Percentiles rank a stretch among this genome's conserved stretches.
These are phyloP conservation scores for Boletus bicolor DNA, from an alignment of 768 basidiomycete genomes.

Conservation along the genomic window DNA sequence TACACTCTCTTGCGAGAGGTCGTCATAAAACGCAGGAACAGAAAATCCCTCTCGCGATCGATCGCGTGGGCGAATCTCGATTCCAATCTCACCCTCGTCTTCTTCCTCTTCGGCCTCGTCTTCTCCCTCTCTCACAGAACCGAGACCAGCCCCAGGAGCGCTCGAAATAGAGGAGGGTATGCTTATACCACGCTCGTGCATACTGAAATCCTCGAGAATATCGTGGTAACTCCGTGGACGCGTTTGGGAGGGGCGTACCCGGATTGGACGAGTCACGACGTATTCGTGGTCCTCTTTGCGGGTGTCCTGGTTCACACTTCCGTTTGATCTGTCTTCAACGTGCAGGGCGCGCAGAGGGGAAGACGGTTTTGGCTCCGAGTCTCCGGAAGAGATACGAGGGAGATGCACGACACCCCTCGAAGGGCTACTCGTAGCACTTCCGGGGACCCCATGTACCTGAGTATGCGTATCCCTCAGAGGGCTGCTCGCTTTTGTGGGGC, in stretches of 20 bases:
- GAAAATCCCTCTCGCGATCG: background rate
- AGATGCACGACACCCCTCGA: constrained; percentile 20
- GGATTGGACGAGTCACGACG: constrained; percentile 19
- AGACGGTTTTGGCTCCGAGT: constrained; percentile 5
- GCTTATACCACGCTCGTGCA: constrained; percentile 31
- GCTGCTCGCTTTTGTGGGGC: constrained; percentile 20
- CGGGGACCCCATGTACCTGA: constrained; percentile 4
- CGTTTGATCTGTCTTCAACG: background rate
- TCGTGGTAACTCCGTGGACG: constrained; percentile 66
- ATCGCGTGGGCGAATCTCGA: background rate
- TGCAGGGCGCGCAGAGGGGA: constrained; percentile 2
- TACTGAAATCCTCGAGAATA: constrained; percentile 60
- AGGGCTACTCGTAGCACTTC: constrained; percentile 21
- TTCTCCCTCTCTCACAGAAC: constrained; percentile 21
- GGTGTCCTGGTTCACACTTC: background rate
- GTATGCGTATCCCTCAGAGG: constrained; percentile 15
- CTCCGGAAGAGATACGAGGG: constrained; percentile 20
- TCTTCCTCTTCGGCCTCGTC: constrained; percentile 9
- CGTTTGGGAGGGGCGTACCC: constrained; percentile 32
- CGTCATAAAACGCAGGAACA: background rate
- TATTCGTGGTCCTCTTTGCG: constrained; percentile 7
- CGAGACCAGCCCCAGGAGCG: constrained; percentile 22
- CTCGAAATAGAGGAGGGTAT: constrained; percentile 32
- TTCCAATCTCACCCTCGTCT: background rate
- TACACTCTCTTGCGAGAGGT: constrained; percentile 4